Evolutionary conservation across 257 asterid species (phyloP), one percentile per base, ranked within the genome.

Genomic region (Solanum pinnatisectum): DNA sequence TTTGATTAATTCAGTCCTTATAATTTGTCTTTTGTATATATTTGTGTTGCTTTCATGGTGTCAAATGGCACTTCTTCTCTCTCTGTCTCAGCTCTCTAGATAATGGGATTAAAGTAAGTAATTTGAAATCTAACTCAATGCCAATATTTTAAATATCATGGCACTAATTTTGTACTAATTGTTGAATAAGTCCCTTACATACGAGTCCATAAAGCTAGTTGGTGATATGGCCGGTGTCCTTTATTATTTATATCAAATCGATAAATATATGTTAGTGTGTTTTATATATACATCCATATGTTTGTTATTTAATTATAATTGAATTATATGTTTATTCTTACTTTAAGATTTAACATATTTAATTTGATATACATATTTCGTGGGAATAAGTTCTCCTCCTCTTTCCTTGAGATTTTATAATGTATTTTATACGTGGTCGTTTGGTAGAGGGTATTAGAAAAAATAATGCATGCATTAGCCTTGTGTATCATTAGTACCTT

Each of bases 391-490:
- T 71, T 32, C 11, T 70, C 56, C 14, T 37, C 22, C 56, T 23
- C 3, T 77, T 76, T 39, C 11, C 23, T 39, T 77, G 0, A 37
- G 52, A 70, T 32, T 16, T 71, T 72, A 33, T n/a, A 72, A 18
- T 14, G 27, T 73, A 10, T 73, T 35, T 4, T 35, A 0, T 14
- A 3, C 27, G 36, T 8, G 8, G 0, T 52, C 1, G 3, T 52
- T 52, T 52, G 23, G 0, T 52, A 52, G 1, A 52, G 0, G 8
- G 4, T 52, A 52, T 52, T 52, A 16, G 23, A 16, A 52, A 52
- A 52, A 52, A 16, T 16, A 5, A 16, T 52, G 0, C 0, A 52
- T 16, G 22, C 4, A 52, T 52, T 52, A 16, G 1, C 0, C 0
- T 52, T 16, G 23, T 16, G 23, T 52, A 52, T 52, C 9, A 52